These are phyloP conservation scores for Globisporangium barbulae DNA, from an alignment of 352 stramenopile species.

Conservation along the genomic window DNA sequence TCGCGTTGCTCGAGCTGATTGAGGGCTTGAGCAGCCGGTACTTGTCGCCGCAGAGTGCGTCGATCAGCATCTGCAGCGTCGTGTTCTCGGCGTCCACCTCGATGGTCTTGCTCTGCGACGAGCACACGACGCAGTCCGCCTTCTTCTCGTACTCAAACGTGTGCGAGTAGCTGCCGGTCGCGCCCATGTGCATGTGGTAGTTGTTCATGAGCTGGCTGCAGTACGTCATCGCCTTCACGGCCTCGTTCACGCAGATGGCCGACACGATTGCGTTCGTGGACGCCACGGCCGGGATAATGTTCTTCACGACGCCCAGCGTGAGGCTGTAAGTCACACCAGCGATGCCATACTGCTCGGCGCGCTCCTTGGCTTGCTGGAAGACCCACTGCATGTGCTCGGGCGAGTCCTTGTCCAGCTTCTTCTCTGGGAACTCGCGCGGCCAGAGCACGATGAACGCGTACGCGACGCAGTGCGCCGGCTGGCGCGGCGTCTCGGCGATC, in stretches of 20 bases:
- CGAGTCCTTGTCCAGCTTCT: conserved; percentile 95
- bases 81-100: conserved; percentile 41
- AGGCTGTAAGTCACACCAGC: conserved; percentile 95
- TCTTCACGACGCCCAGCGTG: conserved; percentile 97
- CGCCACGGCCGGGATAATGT: conserved; percentile 97
- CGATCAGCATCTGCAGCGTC: conserved; percentile 63
- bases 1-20: conserved; percentile 56
- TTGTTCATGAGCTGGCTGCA: conserved; percentile 96
- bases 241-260: conserved; percentile 96
- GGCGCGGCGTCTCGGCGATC: conserved; percentile 94
- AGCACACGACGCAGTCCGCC: conserved; percentile 83
- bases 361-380: conserved; percentile 87
- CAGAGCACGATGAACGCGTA: conserved; percentile 97
- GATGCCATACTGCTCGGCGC: conserved; percentile 94
- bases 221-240: conserved; percentile 96
- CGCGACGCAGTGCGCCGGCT: conserved; percentile 97
- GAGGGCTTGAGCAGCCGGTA: conserved; percentile 72
- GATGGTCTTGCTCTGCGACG: conserved; percentile 61
- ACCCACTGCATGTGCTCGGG: conserved; percentile 98
- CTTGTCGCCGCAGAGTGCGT: conserved; percentile 53
- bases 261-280: conserved; percentile 96
- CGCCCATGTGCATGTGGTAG: conserved; percentile 99
- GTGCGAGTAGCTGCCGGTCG: conserved; percentile 93
- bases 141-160: conserved; percentile 97
- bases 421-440: conserved; percentile 92